Conservation (phyloP, 2,329 filamentous ascomycete species). For the Orbilia oligospora region DNA sequence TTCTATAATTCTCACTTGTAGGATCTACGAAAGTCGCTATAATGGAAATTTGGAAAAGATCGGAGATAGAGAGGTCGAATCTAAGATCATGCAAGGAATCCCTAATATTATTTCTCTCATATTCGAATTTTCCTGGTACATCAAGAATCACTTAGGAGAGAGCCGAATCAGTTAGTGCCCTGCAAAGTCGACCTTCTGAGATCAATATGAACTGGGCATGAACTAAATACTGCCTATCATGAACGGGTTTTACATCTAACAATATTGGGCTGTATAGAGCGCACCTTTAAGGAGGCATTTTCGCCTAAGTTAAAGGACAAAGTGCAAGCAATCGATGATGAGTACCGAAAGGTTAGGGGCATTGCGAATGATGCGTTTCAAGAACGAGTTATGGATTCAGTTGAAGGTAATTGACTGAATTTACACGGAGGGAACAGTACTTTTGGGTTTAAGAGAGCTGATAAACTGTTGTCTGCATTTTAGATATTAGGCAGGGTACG, state of each 20-base stretch:
- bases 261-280: constrained; percentile 5
- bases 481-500: constrained; percentile 30
- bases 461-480: not conserved
- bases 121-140: constrained; percentile 28
- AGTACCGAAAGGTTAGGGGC: constrained; percentile 5
- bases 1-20: constrained; percentile 27
- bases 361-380: constrained; percentile 39
- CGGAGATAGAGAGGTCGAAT: constrained; percentile 21
- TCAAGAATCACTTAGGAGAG: not conserved
- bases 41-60: not conserved
- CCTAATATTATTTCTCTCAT: not conserved
- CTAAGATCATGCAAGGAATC: constrained; percentile 11
- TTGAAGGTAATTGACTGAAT: constrained; percentile 16
- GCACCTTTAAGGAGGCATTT: constrained; percentile 26
- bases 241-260: not conserved
- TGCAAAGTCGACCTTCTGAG: not conserved
- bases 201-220: not conserved
- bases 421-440: too few species aligned
- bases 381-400: constrained; percentile 29
- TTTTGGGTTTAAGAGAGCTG: not conserved
- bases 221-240: not conserved
- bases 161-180: constrained; percentile 5
- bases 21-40: constrained; percentile 33
- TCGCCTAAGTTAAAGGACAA: constrained; percentile 27
- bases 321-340: constrained; percentile 1